Evolutionary conservation across 345 rosid species (phyloP).

Genomic region (Pugionium cornutum): DNA sequence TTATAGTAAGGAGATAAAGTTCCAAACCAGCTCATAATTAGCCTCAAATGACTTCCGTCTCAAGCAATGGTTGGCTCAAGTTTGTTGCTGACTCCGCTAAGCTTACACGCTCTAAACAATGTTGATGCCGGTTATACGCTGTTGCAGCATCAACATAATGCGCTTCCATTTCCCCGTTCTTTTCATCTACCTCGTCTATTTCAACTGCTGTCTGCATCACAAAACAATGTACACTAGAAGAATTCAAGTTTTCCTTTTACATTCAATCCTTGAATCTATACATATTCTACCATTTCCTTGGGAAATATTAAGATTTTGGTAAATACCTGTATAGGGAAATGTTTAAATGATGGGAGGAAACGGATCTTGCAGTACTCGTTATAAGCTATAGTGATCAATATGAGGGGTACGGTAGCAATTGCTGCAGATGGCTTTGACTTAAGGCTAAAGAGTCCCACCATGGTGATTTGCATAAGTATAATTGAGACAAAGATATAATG

Average conservation of each 20-base stretch:
- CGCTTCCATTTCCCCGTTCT: constrained; percentile 49
- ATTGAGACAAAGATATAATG: constrained; percentile 67
- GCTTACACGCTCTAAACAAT: constrained; percentile 50
- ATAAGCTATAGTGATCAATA: constrained; percentile 66
- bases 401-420: constrained; percentile 70
- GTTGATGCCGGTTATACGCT: constrained; percentile 51
- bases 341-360: constrained; percentile 74
- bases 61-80: constrained; percentile 49
- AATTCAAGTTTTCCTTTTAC: background rate
- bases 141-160: constrained; percentile 50
- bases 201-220: constrained; percentile 64
- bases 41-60: constrained; percentile 25
- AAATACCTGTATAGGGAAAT: constrained; percentile 59
- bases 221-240: background rate
- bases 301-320: background rate
- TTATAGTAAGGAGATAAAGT: constrained; percentile 4
- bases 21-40: background rate
- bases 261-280: background rate
- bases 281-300: background rate
- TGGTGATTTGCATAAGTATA: constrained; percentile 85
- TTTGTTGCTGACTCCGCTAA: constrained; percentile 40
- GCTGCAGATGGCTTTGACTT: constrained; percentile 90
- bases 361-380: constrained; percentile 88
- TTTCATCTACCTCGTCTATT: constrained; percentile 65
- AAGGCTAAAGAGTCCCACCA: constrained; percentile 89